Percentiles rank a stretch among this genome's conserved stretches.
These are phyloP conservation scores for Ophiosphaerella korrae DNA, from an alignment of 2,329 filamentous ascomycete genomes.

Conservation along the genomic window DNA sequence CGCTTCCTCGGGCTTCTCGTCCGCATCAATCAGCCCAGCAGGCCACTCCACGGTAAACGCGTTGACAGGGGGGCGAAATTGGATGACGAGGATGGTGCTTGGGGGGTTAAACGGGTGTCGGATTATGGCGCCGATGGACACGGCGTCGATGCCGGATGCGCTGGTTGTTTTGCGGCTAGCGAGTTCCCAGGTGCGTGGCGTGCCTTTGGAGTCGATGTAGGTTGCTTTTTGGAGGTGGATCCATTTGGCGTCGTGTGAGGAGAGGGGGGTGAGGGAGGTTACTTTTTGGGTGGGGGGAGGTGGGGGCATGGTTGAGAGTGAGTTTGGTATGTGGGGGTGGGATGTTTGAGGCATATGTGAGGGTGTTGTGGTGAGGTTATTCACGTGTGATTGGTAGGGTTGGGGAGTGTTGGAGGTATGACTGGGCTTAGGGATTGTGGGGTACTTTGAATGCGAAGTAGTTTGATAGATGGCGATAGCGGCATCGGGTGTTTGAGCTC, in stretches of 20 bases:
- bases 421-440: neutral
- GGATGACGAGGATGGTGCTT: constrained; percentile 46
- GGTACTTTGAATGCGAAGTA: constrained; percentile 5
- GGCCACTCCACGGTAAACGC: constrained; percentile 65
- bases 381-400: neutral
- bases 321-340: neutral
- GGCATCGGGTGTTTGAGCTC: neutral
- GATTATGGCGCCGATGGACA: constrained; percentile 73
- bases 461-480: constrained; percentile 1
- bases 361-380: neutral
- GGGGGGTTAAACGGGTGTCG: constrained; percentile 33
- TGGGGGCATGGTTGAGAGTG: constrained; percentile 15
- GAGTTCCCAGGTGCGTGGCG: constrained; percentile 69
- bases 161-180: constrained; percentile 68
- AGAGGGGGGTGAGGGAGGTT: constrained; percentile 26
- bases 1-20: constrained; percentile 61
- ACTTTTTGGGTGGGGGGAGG: constrained; percentile 18
- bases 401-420: too few relatives aligned
- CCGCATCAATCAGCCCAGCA: constrained; percentile 53
- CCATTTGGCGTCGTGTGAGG: constrained; percentile 32
- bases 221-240: constrained; percentile 44
- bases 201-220: constrained; percentile 66
- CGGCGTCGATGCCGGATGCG: constrained; percentile 62
- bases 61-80: constrained; percentile 64
- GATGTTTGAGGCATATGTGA: neutral